Base-by-base conservation (phyloP, 352 stramenopile species). In the Phytopythium litorale region DNA sequence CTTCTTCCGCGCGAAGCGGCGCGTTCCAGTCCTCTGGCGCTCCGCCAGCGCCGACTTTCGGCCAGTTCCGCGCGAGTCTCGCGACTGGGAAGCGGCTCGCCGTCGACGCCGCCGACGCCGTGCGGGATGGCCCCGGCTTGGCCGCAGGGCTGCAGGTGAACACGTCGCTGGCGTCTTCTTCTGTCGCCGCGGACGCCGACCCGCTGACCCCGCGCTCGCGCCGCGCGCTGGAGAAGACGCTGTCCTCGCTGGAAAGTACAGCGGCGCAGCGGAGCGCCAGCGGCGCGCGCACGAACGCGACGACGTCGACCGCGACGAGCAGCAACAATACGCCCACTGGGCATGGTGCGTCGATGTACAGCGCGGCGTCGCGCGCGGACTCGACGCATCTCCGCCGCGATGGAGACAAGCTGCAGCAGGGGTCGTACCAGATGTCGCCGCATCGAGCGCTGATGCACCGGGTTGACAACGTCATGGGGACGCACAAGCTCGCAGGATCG, bases 391-490 rank as follows among this genome's bases (percentile, higher is more conserved):
- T 19, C 21, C 51, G 32, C 19, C 52, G 11, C 19, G 60, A 64
- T 30, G 48, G 46, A 5, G 56, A 58, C 48, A 65, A 68, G 45
- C 43, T 53, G 32, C 52, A 57, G 30, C 40, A 67, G 13, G 16
- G 59, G 23, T 40, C 48, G 23, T 65, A 35, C 40, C 77, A 68
- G n/a, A 55, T 92, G 23, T 92, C 83, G 16, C 83, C 83, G 0
- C 77, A 88, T 40, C 76, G 82, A 45, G 75, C 77, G 51, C 78
- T 92, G 54, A 63, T 87, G 46, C 76, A 84, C 62, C 73, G 77
- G 21, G 72, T 92, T 7, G 83, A 83, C 56, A 87, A 79, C 38
- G 60, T 81, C 7, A 59, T 84, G 46, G 75, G 75, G 30, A 62
- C 64, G 54, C 64, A 56, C 53, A 60, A 28, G 58, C 23, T 13